Evolutionary conservation across 345 rosid genomes (phyloP).

Genomic region (Eucalyptus tenuipes): DNA sequence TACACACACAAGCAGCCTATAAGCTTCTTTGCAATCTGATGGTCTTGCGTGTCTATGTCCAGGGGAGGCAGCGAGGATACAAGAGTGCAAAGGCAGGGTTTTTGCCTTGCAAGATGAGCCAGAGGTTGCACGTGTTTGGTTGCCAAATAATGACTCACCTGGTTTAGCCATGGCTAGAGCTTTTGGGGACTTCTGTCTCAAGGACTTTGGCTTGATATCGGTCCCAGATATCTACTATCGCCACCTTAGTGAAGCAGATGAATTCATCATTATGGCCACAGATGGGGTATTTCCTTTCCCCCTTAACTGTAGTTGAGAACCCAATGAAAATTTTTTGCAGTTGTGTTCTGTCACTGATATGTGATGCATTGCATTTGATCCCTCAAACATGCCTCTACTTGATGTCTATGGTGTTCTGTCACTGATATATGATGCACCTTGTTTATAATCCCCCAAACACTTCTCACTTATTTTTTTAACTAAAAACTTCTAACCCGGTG

Average conservation of each 20-base stretch:
- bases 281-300: slow-evolving; percentile 61
- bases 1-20: background rate
- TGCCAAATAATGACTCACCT: slow-evolving; percentile 91
- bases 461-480: background rate
- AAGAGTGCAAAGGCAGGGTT: slow-evolving; percentile 89
- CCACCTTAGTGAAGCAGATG: slow-evolving; percentile 52
- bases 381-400: background rate
- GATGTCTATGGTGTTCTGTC: background rate
- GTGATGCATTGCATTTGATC: background rate
- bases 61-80: slow-evolving; percentile 97
- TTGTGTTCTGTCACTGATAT: background rate
- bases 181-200: slow-evolving; percentile 97
- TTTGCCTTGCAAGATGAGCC: slow-evolving; percentile 98
- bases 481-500: background rate
- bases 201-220: slow-evolving; percentile 90
- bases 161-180: slow-evolving; percentile 99
- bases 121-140: slow-evolving; percentile 97
- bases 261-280: slow-evolving; percentile 78
- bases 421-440: background rate
- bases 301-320: background rate
- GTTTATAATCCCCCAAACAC: background rate
- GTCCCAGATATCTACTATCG: slow-evolving; percentile 74
- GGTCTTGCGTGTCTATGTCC: background rate
- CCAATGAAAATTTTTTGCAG: background rate
- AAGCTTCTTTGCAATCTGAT: background rate